These are phyloP conservation scores for Neonectria punicea DNA, from an alignment of 2,329 filamentous ascomycete genomes.

Conservation along the genomic window DNA sequence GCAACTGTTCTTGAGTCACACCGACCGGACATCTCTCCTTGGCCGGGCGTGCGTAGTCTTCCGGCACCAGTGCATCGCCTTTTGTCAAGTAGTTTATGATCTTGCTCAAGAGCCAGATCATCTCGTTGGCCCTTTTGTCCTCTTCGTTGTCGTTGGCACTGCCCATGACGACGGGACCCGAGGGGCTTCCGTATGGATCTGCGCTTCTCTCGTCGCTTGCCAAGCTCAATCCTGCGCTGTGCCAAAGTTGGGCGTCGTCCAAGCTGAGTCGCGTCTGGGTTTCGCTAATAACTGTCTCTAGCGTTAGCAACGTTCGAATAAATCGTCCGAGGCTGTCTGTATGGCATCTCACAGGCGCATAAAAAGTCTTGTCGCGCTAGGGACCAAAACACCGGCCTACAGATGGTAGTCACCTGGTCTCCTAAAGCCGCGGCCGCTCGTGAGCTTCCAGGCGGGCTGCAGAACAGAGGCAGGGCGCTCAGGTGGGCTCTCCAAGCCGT, in stretches of 20 bases:
- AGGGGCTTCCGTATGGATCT: conserved; percentile 49
- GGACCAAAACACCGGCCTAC: conserved; percentile 39
- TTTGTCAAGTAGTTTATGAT: conserved; percentile 72
- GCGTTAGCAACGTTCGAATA: background rate
- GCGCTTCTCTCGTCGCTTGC: conserved; percentile 36
- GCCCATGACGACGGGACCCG: conserved; percentile 51
- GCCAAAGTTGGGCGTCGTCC: conserved; percentile 71
- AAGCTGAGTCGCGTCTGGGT: conserved; percentile 58
- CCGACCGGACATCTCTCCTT: conserved; percentile 29
- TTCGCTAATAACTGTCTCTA: conserved; percentile 32
- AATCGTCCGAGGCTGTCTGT: background rate
- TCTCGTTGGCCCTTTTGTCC: conserved; percentile 70
- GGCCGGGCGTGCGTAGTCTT: conserved; percentile 40
- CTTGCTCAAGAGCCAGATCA: conserved; percentile 74
- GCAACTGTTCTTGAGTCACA: conserved; percentile 33
- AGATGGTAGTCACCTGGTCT: conserved; percentile 16
- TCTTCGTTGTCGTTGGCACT: conserved; percentile 65
- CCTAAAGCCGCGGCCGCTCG: conserved; percentile 19
- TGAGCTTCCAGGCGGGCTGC: conserved; percentile 50
- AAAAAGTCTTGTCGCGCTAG: conserved; percentile 34
- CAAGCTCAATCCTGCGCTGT: conserved; percentile 67
- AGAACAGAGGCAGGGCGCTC: conserved; percentile 71
- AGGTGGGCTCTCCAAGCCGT: conserved; percentile 72
- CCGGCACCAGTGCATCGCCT: conserved; percentile 58
- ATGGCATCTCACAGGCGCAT: conserved; percentile 31